Percentiles rank a stretch among this genome's conserved stretches.
These are phyloP conservation scores for Dioscorea alata DNA, from an alignment of 106 monocot genomes.

Conservation along the genomic window DNA sequence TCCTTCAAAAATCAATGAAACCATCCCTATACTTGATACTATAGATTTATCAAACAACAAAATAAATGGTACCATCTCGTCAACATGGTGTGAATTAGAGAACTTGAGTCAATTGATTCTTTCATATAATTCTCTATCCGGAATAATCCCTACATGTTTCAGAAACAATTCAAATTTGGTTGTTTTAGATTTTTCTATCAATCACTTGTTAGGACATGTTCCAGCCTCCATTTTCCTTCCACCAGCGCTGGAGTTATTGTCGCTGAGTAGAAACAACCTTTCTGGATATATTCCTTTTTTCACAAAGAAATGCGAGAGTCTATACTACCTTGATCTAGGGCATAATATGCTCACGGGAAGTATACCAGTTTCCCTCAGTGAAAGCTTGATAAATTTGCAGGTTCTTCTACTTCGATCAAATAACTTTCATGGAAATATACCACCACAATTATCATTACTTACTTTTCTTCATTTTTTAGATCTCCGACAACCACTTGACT, in stretches of 20 bases:
- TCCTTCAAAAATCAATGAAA: not conserved
- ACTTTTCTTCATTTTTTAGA: conserved; percentile 5
- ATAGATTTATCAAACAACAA: not conserved
- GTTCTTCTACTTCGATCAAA: conserved; percentile 9
- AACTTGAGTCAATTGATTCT: not conserved
- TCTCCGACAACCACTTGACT: conserved; percentile 11
- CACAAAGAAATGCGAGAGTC: not conserved
- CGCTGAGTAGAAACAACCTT: conserved; percentile 9
- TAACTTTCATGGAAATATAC: conserved; percentile 15
- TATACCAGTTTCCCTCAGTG: conserved; percentile 16
- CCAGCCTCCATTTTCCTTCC: not conserved
- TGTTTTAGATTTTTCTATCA: not conserved
- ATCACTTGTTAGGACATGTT: not conserved
- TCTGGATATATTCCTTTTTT: conserved; percentile 10
- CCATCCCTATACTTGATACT: not conserved
- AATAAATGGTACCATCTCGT: not conserved
- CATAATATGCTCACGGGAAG: conserved; percentile 13
- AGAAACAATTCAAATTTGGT: not conserved
- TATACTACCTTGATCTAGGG: conserved; percentile 11
- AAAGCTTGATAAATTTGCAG: not conserved
- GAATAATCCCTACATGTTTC: not conserved
- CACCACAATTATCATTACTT: conserved; percentile 7
- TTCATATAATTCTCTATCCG: not conserved
- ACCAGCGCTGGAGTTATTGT: not conserved
- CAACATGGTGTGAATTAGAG: not conserved